phyloP scores from a whole-genome alignment of 139 green algal species.

The Desmodesmus armatus region DNA sequence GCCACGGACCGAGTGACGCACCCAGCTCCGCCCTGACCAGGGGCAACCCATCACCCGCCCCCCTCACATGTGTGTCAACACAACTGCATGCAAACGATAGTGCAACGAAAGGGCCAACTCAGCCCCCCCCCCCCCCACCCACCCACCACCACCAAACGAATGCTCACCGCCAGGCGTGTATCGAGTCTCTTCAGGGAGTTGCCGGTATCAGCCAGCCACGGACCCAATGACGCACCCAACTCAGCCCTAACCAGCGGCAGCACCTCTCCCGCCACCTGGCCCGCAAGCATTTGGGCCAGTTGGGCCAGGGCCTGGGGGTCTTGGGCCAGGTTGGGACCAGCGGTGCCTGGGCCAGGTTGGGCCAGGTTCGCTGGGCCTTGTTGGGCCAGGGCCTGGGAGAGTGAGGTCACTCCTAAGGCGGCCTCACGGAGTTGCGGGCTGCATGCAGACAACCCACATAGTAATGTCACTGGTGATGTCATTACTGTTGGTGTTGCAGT shows the following conservation, averaged over 20 bases:
- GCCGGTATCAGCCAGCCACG: constrained; percentile 50
- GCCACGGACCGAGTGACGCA: constrained; percentile 5
- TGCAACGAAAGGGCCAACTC: too few species aligned
- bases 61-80: too few species aligned
- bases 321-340: neutral
- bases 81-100: neutral
- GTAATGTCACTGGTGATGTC: too few species aligned
- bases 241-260: constrained; percentile 25
- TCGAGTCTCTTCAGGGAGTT: constrained; percentile 54
- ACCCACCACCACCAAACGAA: too few species aligned
- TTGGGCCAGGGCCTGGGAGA: constrained; percentile 43
- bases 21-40: constrained; percentile 30
- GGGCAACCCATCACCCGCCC: neutral
- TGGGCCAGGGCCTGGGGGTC: neutral
- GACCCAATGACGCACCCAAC: constrained; percentile 1
- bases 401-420: constrained; percentile 43
- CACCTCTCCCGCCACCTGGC: neutral
- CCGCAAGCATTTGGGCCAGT: constrained; percentile 16
- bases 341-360: too few species aligned
- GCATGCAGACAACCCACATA: neutral
- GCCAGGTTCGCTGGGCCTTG: neutral
- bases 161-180: constrained; percentile 59
- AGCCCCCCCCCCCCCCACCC: too few species aligned
- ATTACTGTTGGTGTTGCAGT: too few species aligned
- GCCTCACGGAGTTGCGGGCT: constrained; percentile 60